phyloP scores from a whole-genome alignment of 2,329 filamentous ascomycete genomes.

The Cladosporium colombiae region DNA sequence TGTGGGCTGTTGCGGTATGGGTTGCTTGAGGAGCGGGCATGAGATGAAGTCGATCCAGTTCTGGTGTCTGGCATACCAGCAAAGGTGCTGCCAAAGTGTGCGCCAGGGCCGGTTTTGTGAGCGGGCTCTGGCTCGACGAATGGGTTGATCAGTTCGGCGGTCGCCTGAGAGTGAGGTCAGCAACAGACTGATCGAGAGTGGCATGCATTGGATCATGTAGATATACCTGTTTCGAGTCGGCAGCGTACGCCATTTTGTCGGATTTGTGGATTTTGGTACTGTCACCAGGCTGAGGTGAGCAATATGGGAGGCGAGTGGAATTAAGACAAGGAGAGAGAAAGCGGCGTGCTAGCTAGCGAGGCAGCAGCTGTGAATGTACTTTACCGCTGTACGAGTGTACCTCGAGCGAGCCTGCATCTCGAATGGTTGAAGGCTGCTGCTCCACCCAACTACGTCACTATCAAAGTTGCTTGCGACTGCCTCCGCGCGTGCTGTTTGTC shows the following conservation, averaged over 20 bases:
- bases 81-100: conserved; percentile 55
- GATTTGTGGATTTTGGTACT: not conserved
- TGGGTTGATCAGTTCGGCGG: conserved; percentile 68
- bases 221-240: conserved; percentile 13
- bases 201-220: not conserved
- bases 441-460: conserved; percentile 4
- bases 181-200: not conserved
- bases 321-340: not conserved
- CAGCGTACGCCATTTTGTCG: conserved; percentile 10
- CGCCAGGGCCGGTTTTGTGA: conserved; percentile 66
- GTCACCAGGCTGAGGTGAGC: not conserved
- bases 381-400: not conserved
- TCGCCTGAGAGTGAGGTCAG: conserved; percentile 52
- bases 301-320: not conserved
- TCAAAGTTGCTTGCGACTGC: not conserved
- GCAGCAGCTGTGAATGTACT: conserved; percentile 8
- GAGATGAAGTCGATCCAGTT: conserved; percentile 22
- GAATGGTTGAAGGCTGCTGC: not conserved
- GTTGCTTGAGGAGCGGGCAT: conserved; percentile 40
- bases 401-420: conserved; percentile 1
- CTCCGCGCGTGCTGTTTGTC: not conserved
- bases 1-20: conserved; percentile 39
- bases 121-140: conserved; percentile 67
- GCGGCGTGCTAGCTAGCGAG: not conserved
- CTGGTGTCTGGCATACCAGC: conserved; percentile 40